Base-by-base conservation (phyloP, 441 rosid species). In the Populus hybrid region DNA sequence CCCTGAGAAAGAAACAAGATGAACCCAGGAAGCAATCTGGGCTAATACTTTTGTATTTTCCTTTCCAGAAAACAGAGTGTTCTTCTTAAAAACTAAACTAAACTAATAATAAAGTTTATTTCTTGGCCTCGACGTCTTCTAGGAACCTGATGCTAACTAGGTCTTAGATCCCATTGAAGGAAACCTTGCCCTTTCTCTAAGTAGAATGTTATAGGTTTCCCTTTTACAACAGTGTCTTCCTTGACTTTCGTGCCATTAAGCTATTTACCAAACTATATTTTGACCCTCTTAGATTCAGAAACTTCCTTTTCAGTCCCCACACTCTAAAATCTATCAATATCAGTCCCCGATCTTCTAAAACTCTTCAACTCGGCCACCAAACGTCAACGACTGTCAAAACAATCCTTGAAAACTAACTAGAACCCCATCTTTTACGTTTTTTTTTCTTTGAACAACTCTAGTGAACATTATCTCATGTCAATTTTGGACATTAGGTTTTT, bases 121-220 rank as follows among this genome's bases (percentile, higher is more conserved):
- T 50, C 18, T 14, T 50, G 57, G 57, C 57, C n/a, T 16, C 57
- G 4, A 0, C 57, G 4, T 50, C 1, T 4, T 50, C 57, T 14
- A 50, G 57, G 20, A 50, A 50, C 57, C 57, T 50, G 57, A 16
- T 50, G 20, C 57, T 50, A 5, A 50, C 57, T 5, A 50, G 57
- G 57, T 50, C 57, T 5, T 14, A 16, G 57, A 50, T 50, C 18
- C 20, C 57, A 5, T 1, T 16, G 57, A 14, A 50, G 57, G 57
- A 50, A 50, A 50, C 57, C 20, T 89, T 78, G 80, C 76, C 84
- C 50, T 86, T 82, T 34, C 91, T 78, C 63, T 69, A 87, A 77
- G 78, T 80, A 78, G 86, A 82, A 82, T 73, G 59, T 26, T 18
- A 64, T 26, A n/a, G 36, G 2, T 2, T 14, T 50, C 0, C 57